These are phyloP conservation scores for Calamus simplicifolius DNA, from an alignment of 176 grass and related monocot genomes.

Conservation along the genomic window DNA sequence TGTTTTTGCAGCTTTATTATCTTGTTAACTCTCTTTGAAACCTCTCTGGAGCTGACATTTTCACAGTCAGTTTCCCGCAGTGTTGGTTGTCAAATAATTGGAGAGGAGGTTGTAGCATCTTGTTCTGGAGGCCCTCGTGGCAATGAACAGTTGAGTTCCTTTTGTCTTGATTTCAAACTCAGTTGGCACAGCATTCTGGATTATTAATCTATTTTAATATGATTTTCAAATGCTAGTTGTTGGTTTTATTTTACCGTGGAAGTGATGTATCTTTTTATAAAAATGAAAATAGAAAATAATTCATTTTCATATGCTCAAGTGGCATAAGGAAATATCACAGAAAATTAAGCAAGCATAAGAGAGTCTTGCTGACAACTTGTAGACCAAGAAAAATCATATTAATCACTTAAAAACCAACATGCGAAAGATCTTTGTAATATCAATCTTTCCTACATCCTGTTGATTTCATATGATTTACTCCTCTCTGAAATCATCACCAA, in stretches of 20 bases:
- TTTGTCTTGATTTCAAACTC: conserved; percentile 10
- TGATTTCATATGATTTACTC: too few relatives aligned
- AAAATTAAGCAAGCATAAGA: too few relatives aligned
- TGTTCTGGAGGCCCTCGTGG: conserved; percentile 69
- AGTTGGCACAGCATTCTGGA: not conserved
- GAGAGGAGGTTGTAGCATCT: conserved; percentile 65
- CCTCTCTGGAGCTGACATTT: not conserved
- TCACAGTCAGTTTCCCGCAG: conserved; percentile 56
- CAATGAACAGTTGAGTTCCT: conserved; percentile 61
- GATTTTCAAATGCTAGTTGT: not conserved
- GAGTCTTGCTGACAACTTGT: too few relatives aligned
- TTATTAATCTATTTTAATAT: not conserved
- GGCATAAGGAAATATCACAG: too few relatives aligned
- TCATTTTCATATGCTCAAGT: too few relatives aligned
- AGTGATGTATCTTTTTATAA: too few relatives aligned
- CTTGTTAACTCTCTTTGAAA: conserved; percentile 4
- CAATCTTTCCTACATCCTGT: too few relatives aligned
- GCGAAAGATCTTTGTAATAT: too few relatives aligned
- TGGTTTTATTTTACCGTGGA: not conserved
- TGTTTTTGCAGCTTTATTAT: not conserved
- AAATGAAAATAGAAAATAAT: too few relatives aligned
- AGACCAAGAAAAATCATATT: too few relatives aligned
- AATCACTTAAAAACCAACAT: too few relatives aligned
- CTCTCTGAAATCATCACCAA: too few relatives aligned
- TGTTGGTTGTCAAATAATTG: conserved; percentile 58